These are phyloP conservation scores for Whalleya microplaca DNA, from an alignment of 2,329 filamentous ascomycete species.

Conservation along the genomic window DNA sequence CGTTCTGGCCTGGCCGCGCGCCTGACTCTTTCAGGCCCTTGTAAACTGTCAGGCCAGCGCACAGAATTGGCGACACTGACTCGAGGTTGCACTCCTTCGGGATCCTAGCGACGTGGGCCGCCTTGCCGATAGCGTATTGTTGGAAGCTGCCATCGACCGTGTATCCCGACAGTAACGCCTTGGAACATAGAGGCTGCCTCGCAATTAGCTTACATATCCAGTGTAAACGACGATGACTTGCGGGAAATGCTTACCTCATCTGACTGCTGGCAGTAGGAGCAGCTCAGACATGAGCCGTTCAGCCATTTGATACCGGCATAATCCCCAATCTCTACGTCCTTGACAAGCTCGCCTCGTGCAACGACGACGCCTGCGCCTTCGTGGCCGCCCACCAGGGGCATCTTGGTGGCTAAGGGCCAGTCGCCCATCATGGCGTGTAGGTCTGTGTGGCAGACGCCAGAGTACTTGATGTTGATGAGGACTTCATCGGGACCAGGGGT, in stretches of 20 bases:
- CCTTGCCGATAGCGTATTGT: slow-evolving; percentile 88
- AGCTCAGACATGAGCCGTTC: slow-evolving; percentile 82
- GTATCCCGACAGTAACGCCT: slow-evolving; percentile 81
- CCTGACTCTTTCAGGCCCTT: slow-evolving; percentile 88
- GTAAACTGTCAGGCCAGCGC: slow-evolving; percentile 87
- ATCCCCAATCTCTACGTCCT: slow-evolving; percentile 80
- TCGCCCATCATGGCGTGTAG: slow-evolving; percentile 80
- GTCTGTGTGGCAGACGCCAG: slow-evolving; percentile 90
- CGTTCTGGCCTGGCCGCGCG: slow-evolving; percentile 71
- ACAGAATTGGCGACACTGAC: slow-evolving; percentile 77
- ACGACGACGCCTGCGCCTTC: slow-evolving; percentile 84
- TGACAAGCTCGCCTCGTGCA: slow-evolving; percentile 74
- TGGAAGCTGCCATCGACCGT: slow-evolving; percentile 94
- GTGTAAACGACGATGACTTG: too few relatives aligned
- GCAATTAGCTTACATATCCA: too few relatives aligned
- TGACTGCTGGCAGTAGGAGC: slow-evolving; percentile 78
- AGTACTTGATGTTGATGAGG: slow-evolving; percentile 88
- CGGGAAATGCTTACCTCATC: slow-evolving; percentile 57
- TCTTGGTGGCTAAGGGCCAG: slow-evolving; percentile 83
- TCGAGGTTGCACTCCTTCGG: slow-evolving; percentile 78
- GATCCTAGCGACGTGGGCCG: slow-evolving; percentile 80
- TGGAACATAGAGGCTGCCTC: slow-evolving; percentile 68
- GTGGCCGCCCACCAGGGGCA: slow-evolving; percentile 83
- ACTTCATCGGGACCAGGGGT: slow-evolving; percentile 88
- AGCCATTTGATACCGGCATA: slow-evolving; percentile 92